phyloP scores from a whole-genome alignment of 2,329 filamentous ascomycete species.

The Aspergillus hortae region DNA sequence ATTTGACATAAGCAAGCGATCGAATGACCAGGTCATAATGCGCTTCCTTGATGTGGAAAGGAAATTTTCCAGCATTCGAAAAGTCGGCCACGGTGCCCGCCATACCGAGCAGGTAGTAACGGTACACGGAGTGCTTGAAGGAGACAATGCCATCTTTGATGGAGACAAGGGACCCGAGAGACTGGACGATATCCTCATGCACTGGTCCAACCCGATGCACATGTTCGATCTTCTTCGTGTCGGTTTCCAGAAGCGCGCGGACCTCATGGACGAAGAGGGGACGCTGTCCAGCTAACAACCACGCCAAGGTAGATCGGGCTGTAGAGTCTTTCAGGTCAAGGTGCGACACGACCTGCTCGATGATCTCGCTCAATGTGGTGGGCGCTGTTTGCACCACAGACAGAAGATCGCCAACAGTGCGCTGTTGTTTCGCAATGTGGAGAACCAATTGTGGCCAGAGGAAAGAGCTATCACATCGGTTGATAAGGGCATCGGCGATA shows the following conservation, averaged over 20 bases:
- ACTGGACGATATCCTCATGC: neutral
- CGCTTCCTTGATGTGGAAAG: neutral
- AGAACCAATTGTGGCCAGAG: neutral
- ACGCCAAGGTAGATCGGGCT: neutral
- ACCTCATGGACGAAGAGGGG: neutral
- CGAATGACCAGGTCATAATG: slow-evolving; percentile 2
- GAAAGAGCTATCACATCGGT: neutral
- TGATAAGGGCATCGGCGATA: neutral
- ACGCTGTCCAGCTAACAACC: neutral
- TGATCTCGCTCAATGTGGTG: neutral
- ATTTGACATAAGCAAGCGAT: neutral
- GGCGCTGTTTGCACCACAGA: neutral
- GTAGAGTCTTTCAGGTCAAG: neutral
- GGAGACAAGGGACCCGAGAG: neutral
- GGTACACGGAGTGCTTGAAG: neutral
- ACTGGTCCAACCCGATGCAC: neutral
- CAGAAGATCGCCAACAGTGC: neutral
- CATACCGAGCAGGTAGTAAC: neutral
- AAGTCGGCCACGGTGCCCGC: neutral
- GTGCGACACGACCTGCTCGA: neutral
- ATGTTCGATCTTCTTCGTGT: slow-evolving; percentile 1
- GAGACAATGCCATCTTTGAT: neutral
- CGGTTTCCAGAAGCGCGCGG: neutral
- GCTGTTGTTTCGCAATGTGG: neutral
- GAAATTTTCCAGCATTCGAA: neutral